Percentiles rank a stretch among this genome's conserved stretches.
These are phyloP conservation scores for Solanum tarijense DNA, from an alignment of 257 asterid genomes.

Conservation along the genomic window DNA sequence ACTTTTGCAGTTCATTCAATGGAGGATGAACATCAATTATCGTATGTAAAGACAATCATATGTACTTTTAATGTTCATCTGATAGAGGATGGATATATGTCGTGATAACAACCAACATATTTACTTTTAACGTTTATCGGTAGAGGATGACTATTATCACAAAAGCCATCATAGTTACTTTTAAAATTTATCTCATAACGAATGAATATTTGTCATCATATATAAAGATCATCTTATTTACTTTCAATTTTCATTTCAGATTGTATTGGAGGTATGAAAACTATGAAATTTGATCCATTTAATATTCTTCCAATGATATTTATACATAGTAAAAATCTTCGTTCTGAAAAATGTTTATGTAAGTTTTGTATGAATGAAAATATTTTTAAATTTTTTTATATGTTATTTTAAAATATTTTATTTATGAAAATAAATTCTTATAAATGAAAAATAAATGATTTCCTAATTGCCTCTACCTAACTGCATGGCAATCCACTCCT, in stretches of 20 bases:
- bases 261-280: not conserved
- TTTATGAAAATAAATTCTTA: not conserved
- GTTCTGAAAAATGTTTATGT: not conserved
- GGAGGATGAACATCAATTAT: not conserved
- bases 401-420: not conserved
- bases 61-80: not conserved
- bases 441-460: not conserved
- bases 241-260: not conserved
- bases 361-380: not conserved
- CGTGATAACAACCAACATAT: too few species aligned
- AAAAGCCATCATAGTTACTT: not conserved
- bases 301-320: not conserved
- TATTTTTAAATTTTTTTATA: not conserved
- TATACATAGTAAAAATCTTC: not conserved
- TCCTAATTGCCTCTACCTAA: not conserved
- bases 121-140: too few species aligned
- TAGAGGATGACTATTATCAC: too few species aligned
- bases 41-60: not conserved
- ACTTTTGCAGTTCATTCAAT: not conserved
- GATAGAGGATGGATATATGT: not conserved
- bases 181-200: not conserved
- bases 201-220: too few species aligned
- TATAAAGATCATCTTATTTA: not conserved
- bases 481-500: too few species aligned
- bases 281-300: not conserved